Percentiles rank a stretch among this genome's conserved stretches.
These are phyloP conservation scores for Anthracocystis walkeri DNA, from an alignment of 1,284 basidiomycete genomes.

Conservation along the genomic window DNA sequence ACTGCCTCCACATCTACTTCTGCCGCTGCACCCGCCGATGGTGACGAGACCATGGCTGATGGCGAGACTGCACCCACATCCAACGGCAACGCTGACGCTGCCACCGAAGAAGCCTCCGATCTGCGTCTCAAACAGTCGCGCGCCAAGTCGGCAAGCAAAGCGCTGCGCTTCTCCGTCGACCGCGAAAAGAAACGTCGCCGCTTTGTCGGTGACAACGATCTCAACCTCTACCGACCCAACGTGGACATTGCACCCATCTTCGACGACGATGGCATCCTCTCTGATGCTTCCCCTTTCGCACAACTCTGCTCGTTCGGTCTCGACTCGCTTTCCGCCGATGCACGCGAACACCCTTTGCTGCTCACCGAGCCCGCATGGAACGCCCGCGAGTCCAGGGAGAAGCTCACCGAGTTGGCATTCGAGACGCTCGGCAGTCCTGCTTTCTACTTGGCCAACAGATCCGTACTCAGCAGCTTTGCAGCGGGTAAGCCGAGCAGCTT, in stretches of 20 bases:
- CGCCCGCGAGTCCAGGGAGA: constrained; percentile 85
- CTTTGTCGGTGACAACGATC: constrained; percentile 89
- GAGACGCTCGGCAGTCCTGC: constrained; percentile 94
- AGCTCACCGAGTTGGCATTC: constrained; percentile 95
- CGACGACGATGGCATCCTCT: constrained; percentile 77
- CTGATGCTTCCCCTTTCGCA: constrained; percentile 46
- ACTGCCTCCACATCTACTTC: constrained; percentile 17
- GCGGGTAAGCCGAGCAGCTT: constrained; percentile 95
- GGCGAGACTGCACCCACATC: constrained; percentile 22
- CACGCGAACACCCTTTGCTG: constrained; percentile 87
- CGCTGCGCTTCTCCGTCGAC: constrained; percentile 47
- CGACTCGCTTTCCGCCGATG: constrained; percentile 50
- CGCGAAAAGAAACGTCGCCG: constrained; percentile 73
- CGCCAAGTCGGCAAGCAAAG: constrained; percentile 39
- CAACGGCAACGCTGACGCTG: constrained; percentile 21
- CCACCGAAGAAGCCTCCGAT: constrained; percentile 37
- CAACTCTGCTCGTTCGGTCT: constrained; percentile 49
- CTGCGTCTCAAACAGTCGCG: constrained; percentile 36
- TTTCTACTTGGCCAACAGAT: constrained; percentile 95
- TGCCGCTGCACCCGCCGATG: constrained; percentile 27
- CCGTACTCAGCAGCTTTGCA: constrained; percentile 97
- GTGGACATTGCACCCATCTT: constrained; percentile 90
- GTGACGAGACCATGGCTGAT: constrained; percentile 33
- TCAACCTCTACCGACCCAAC: constrained; percentile 87
- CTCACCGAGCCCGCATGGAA: constrained; percentile 98